Evolutionary conservation across 768 basidiomycete genomes (phyloP), one percentile per base, ranked within the genome.

Genomic region (Tricholoma flavovirens): DNA sequence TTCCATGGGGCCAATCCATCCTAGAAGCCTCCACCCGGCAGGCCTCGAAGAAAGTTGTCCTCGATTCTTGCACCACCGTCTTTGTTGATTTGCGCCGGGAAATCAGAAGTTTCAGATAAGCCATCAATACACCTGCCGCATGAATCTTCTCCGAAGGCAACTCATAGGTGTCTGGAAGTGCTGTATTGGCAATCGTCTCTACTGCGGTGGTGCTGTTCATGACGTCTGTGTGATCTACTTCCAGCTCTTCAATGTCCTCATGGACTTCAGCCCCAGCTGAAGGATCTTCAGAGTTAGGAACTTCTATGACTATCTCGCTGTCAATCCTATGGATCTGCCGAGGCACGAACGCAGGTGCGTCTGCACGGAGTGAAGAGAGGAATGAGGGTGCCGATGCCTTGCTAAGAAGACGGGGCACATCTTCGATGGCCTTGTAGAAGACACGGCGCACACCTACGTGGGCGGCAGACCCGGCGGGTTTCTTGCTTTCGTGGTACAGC

Each of bases 1-100:
- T 32, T 5, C 58, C 60, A 22, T 53, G 54, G 32, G 56, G 33
- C 74, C 75, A 73, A 3, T 55, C 51, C 26, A 68, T 66, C 6
- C 55, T 59, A 40, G 57, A 60, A 22, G 68, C 66, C 22, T 64
- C 61, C 43, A 61, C 58, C 29, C 69, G 51, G 43, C 70, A 79
- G 12, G 56, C 55, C 19, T 42, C 9, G 50, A 73, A 77, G 24
- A 68, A 45, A 4, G 49, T 49, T 9, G 61, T 57, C 35, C 59
- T 56, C n/a, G 66, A 62, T 5, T 61, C 71, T n/a, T 55, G 57
- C 49, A 60, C 15, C 10, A 40, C 50, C 17, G 32, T 51, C 50
- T 40, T 50, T 30, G 58, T 57, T 46, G 49, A 36, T 38, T 54
- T 59, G 5, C 57, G 59, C 51, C 59, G 49, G 10, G 55, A 59